Conservation (phyloP, 352 stramenopile genomes). For the Phytophthora parvispora region DNA sequence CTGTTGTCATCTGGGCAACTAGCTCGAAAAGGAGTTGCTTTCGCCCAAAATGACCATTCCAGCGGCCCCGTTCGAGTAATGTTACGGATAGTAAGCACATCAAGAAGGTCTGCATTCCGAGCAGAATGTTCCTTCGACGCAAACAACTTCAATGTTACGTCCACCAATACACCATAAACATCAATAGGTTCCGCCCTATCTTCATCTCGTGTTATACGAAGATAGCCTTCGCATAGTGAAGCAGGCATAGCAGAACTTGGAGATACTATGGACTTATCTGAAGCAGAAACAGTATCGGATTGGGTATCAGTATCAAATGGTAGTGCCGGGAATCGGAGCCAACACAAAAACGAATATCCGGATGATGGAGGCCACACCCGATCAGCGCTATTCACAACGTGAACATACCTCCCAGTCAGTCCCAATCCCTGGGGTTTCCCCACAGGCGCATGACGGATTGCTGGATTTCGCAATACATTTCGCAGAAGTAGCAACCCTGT, state of each 20-base stretch:
- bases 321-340: conserved; percentile 62
- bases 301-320: background rate
- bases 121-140: conserved; percentile 44
- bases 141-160: conserved; percentile 67
- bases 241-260: conserved; percentile 33
- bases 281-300: background rate
- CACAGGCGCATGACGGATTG: conserved; percentile 64
- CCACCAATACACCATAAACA: conserved; percentile 74
- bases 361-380: conserved; percentile 74
- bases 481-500: conserved; percentile 60
- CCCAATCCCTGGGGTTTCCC: conserved; percentile 57
- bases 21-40: conserved; percentile 50
- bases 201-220: conserved; percentile 52
- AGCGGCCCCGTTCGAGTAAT: conserved; percentile 39
- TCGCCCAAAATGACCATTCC: conserved; percentile 64
- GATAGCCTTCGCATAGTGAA: conserved; percentile 67
- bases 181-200: conserved; percentile 42
- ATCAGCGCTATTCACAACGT: conserved; percentile 70
- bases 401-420: conserved; percentile 71
- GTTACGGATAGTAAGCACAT: conserved; percentile 54
- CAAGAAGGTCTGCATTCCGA: conserved; percentile 38
- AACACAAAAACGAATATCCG: conserved; percentile 85
- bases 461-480: conserved; percentile 45
- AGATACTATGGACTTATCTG: background rate
- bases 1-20: conserved; percentile 31